Percentiles rank a stretch among this genome's conserved stretches.
Evolutionary conservation across 495 filamentous ascomycete genomes (phyloP).

Genomic region (Filosporella fistucella): DNA sequence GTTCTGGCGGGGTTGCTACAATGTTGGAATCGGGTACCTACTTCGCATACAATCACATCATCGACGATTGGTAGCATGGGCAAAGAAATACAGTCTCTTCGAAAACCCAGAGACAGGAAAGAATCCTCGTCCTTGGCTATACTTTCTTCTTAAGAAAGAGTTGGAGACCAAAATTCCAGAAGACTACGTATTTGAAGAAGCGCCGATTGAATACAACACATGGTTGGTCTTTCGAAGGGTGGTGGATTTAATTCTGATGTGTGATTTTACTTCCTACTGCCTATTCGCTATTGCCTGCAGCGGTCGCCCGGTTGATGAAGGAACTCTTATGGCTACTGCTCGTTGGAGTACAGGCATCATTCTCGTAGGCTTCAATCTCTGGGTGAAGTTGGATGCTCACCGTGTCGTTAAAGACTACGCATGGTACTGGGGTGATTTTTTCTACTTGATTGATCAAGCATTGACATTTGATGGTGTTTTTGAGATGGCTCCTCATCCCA

Average conservation of each 20-base stretch:
- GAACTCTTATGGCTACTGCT: slow-evolving; percentile 56
- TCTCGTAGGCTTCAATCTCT: slow-evolving; percentile 92
- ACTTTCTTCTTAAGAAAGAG: slow-evolving; percentile 77
- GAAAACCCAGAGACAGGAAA: slow-evolving; percentile 74
- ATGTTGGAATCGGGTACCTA: slow-evolving; percentile 87
- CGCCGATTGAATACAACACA: slow-evolving; percentile 96
- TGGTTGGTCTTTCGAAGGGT: slow-evolving; percentile 95
- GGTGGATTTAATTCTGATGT: slow-evolving; percentile 95
- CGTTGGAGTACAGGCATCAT: slow-evolving; percentile 80
- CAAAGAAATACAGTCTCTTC: slow-evolving; percentile 78
- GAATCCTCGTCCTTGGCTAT: slow-evolving; percentile 76
- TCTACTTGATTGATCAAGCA: slow-evolving; percentile 96
- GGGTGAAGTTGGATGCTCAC: slow-evolving; percentile 98
- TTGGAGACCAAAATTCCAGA: slow-evolving; percentile 90
- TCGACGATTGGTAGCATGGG: slow-evolving; percentile 81
- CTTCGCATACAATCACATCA: slow-evolving; percentile 87
- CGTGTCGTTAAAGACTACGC: slow-evolving; percentile 99
- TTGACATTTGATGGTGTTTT: slow-evolving; percentile 98
- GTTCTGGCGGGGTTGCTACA: slow-evolving; percentile 91
- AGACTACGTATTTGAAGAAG: slow-evolving; percentile 90
- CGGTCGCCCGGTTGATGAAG: slow-evolving; percentile 66
- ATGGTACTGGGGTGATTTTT: slow-evolving; percentile 99
- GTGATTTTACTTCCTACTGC: slow-evolving; percentile 95
- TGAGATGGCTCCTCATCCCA: slow-evolving; percentile 98
- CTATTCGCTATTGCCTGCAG: slow-evolving; percentile 91